Evolutionary conservation across 345 rosid genomes (phyloP).

Genomic region (Sonneratia caseolaris): DNA sequence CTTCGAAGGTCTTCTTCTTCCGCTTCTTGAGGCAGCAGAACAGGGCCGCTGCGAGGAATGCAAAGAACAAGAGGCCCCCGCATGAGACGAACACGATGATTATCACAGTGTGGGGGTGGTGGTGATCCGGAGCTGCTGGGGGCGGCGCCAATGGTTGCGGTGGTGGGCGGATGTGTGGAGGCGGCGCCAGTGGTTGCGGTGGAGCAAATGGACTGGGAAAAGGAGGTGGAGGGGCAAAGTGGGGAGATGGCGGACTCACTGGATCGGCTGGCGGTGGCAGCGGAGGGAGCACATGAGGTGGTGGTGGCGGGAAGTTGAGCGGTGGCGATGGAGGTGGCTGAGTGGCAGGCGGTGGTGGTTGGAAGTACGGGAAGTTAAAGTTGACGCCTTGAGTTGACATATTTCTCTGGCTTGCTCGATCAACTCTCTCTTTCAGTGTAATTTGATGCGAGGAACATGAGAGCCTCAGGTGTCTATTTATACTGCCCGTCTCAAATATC

Average conservation of each 20-base stretch:
- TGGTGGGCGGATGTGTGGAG: constrained; percentile 11
- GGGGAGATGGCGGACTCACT: background rate
- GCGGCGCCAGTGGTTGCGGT: background rate
- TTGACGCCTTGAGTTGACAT: background rate
- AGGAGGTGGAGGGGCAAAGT: no score
- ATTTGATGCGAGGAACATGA: constrained; percentile 7
- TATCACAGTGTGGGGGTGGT: constrained; percentile 14
- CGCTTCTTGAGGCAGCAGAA: constrained; percentile 15
- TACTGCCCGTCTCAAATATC: background rate
- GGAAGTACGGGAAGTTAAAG: constrained; percentile 5
- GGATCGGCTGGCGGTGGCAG: background rate
- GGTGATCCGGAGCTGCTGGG: constrained; percentile 6
- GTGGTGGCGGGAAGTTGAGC: no score
- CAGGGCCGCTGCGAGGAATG: constrained; percentile 17
- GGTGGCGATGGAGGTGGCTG: background rate
- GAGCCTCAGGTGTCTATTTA: background rate
- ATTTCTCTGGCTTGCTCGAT: background rate
- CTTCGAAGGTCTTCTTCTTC: constrained; percentile 10
- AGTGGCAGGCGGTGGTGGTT: constrained; percentile 10
- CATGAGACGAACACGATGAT: constrained; percentile 15
- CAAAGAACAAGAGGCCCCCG: constrained; percentile 12
- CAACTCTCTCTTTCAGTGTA: background rate
- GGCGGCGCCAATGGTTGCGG: constrained; percentile 11
- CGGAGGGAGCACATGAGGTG: background rate
- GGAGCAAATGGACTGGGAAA: no score